These are phyloP conservation scores for Nannochloropsis granulata DNA, from an alignment of 108 stramenopile species.

Conservation along the genomic window DNA sequence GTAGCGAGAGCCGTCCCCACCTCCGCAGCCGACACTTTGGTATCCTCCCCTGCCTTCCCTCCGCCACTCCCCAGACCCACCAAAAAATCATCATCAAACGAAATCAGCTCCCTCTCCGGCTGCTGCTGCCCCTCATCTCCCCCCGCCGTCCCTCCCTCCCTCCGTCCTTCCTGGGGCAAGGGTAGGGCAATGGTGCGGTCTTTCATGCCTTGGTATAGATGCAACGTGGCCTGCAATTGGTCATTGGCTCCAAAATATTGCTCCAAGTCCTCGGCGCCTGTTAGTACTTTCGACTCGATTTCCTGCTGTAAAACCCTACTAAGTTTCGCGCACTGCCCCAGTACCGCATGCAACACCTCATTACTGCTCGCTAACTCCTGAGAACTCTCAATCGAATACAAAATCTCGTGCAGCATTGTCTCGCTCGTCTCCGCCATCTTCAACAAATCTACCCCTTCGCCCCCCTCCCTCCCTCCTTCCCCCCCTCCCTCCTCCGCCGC, in stretches of 20 bases:
- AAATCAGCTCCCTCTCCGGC: neutral
- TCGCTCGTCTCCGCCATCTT: neutral
- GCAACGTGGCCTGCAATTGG: neutral
- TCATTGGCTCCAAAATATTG: neutral
- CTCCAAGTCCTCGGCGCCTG: neutral
- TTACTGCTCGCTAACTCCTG: neutral
- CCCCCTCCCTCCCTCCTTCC: neutral
- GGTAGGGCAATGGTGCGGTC: neutral
- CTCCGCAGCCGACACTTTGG: neutral
- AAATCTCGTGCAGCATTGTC: neutral
- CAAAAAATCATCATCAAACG: neutral
- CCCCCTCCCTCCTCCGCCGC: neutral
- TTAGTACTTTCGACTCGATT: neutral
- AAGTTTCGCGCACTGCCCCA: neutral
- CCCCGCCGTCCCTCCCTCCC: neutral
- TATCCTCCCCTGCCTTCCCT: neutral
- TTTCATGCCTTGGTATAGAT: neutral
- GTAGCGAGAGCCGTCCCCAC: neutral
- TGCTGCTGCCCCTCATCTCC: neutral
- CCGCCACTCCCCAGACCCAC: neutral
- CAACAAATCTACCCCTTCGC: neutral
- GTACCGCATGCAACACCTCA: neutral
- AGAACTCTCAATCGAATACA: neutral
- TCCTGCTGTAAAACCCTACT: neutral
- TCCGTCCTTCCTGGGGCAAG: neutral